Base-by-base conservation (phyloP, 2,329 filamentous ascomycete species). In the Paecilomyces variotii region DNA sequence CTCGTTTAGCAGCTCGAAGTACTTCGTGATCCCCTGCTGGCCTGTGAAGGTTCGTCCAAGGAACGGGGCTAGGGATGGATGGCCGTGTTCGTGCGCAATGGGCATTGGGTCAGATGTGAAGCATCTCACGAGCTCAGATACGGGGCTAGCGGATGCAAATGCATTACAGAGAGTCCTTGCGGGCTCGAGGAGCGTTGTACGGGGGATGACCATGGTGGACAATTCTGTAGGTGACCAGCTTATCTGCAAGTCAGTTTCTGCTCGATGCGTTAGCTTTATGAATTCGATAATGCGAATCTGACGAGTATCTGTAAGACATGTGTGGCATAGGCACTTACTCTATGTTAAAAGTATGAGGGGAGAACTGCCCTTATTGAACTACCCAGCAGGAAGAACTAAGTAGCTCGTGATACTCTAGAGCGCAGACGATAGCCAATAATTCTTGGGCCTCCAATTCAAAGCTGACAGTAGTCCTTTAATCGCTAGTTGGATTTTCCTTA, bases 31-130 rank as follows among this genome's bases (percentile, higher is more conserved):
- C 0, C 72, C 75, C 11, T 70, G 64, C 3, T 56, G 56, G 39
- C 76, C 76, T 11, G 63, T 70, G 62, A 76, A 78, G n/a, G 68
- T 64, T 12, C 73, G 73, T 32, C 76, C 75, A 3, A 78, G 64
- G 63, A 77, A 78, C 1, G 76, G 76, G 2, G 75, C 72, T 24
- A 77, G 66, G n/a, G 65, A 55, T 1, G 67, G 63, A 27, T 74
- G 71, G n/a, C 76, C 76, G 63, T 78, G 72, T 62, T 78, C 76
- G 59, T 74, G 64, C 51, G 67, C 68, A 34, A 64, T 56, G 0
- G 66, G 69, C 25, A 55, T 56, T 2, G 70, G 67, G 10, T 58
- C 30, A 1, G 63, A 64, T 14, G 72, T 75, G 67, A 76, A 76
- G 59, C 72, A 66, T 54, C 68, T 61, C 54, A 75, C 67, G 56